Conservation (phyloP, 169 alveolate genomes). For the Plasmodium adleri region DNA sequence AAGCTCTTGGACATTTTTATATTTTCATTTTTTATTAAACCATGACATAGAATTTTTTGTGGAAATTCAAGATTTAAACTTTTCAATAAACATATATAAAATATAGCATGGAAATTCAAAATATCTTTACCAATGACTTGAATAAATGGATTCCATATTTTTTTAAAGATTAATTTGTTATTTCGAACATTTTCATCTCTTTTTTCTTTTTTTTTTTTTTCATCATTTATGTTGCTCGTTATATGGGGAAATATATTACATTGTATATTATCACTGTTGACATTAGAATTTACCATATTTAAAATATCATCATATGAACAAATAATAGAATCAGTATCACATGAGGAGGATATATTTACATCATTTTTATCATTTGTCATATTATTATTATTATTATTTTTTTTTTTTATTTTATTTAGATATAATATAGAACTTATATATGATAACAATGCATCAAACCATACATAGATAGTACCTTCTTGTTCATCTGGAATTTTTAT, state of each 20-base stretch:
- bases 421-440: slow-evolving; percentile 82
- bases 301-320: slow-evolving; percentile 49
- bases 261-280: neutral
- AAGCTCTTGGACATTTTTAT: slow-evolving; percentile 94
- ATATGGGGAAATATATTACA: neutral
- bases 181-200: too few species aligned
- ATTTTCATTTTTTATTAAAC: slow-evolving; percentile 88
- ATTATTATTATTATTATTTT: neutral
- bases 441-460: slow-evolving; percentile 93
- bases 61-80: slow-evolving; percentile 85
- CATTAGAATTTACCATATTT: neutral
- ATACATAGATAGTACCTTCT: slow-evolving; percentile 91
- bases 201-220: neutral
- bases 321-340: neutral
- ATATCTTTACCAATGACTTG: slow-evolving; percentile 94
- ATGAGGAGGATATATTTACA: neutral
- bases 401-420: slow-evolving; percentile 2
- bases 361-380: neutral
- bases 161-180: neutral
- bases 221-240: neutral
- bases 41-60: slow-evolving; percentile 87
- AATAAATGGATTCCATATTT: slow-evolving; percentile 70
- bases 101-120: slow-evolving; percentile 89
- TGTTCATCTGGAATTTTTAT: slow-evolving; percentile 75
- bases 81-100: slow-evolving; percentile 90